Evolutionary conservation across 768 basidiomycete genomes (phyloP).

Genomic region (Amanita pallidorosea): DNA sequence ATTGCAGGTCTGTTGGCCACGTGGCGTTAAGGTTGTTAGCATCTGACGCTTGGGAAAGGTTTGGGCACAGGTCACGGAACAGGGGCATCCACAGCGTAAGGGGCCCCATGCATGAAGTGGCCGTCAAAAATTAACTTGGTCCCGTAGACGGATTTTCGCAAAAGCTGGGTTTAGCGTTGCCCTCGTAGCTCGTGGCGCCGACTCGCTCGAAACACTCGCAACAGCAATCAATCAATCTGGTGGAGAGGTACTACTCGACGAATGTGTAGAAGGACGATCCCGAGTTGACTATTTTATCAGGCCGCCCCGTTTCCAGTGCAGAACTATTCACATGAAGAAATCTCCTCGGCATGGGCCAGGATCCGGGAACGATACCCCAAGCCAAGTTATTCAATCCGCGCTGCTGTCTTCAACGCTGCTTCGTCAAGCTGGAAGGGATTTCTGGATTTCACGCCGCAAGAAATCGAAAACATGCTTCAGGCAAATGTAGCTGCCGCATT

Average conservation of each 20-base stretch:
- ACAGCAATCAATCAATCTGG: slow-evolving; percentile 43
- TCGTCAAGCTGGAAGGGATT: slow-evolving; percentile 55
- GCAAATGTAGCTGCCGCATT: slow-evolving; percentile 49
- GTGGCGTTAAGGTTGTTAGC: too few relatives aligned
- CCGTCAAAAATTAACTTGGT: neutral
- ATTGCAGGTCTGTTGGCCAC: slow-evolving; percentile 37
- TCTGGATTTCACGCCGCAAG: slow-evolving; percentile 49
- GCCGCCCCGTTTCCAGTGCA: slow-evolving; percentile 46
- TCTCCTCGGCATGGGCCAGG: slow-evolving; percentile 36
- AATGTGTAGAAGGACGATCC: neutral
- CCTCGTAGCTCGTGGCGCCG: slow-evolving; percentile 47
- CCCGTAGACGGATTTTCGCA: slow-evolving; percentile 44
- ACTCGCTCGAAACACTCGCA: slow-evolving; percentile 39
- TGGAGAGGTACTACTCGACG: slow-evolving; percentile 40
- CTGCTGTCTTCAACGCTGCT: slow-evolving; percentile 56
- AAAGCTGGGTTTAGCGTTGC: slow-evolving; percentile 59
- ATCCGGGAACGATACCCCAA: slow-evolving; percentile 36
- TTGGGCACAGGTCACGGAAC: slow-evolving; percentile 40
- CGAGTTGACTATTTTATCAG: slow-evolving; percentile 19
- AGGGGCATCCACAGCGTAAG: slow-evolving; percentile 46
- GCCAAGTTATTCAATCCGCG: slow-evolving; percentile 41
- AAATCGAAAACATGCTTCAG: slow-evolving; percentile 41
- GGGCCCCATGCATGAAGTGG: slow-evolving; percentile 10
- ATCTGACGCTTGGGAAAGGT: slow-evolving; percentile 17
- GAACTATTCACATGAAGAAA: slow-evolving; percentile 37